Conservation (phyloP, 345 rosid species). For the Syzygium grande region DNA sequence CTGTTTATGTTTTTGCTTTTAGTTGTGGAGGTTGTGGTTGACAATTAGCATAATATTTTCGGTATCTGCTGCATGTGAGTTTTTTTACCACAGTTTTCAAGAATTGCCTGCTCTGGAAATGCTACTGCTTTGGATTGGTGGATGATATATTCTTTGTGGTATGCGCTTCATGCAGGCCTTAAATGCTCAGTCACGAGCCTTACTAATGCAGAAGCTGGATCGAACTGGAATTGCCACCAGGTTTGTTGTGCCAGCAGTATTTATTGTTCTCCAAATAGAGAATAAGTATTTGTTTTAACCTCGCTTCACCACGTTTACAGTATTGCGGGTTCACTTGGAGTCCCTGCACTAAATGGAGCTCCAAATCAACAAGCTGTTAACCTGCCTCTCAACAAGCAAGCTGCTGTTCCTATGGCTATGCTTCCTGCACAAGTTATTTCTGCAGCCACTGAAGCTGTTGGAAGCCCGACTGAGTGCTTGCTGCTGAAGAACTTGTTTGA, state of each 20-base stretch:
- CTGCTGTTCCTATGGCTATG: conserved; percentile 39
- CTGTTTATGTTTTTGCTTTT: background rate
- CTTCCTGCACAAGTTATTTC: conserved; percentile 47
- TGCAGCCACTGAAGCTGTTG: conserved; percentile 45
- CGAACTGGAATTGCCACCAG: conserved; percentile 77
- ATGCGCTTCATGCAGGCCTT: conserved; percentile 37
- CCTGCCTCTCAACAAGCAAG: conserved; percentile 43
- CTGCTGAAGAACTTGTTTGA: conserved; percentile 91
- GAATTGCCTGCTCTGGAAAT: background rate
- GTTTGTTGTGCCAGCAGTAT: conserved; percentile 20
- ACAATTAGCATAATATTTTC: background rate
- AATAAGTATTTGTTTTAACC: background rate
- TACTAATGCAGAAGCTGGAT: conserved; percentile 86
- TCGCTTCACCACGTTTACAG: conserved; percentile 16
- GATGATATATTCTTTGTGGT: background rate
- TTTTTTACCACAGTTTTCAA: background rate
- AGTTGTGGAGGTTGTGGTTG: background rate
- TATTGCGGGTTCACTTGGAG: conserved; percentile 64
- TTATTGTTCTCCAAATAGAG: background rate
- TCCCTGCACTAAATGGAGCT: conserved; percentile 56
- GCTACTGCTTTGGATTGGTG: background rate
- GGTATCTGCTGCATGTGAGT: background rate
- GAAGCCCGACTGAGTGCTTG: conserved; percentile 78
- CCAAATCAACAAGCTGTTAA: conserved; percentile 34
- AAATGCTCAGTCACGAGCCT: conserved; percentile 87